Percentiles rank a stretch among this genome's conserved stretches.
phyloP scores from a whole-genome alignment of 1,139 yeast species.

The Pichia sp. region DNA sequence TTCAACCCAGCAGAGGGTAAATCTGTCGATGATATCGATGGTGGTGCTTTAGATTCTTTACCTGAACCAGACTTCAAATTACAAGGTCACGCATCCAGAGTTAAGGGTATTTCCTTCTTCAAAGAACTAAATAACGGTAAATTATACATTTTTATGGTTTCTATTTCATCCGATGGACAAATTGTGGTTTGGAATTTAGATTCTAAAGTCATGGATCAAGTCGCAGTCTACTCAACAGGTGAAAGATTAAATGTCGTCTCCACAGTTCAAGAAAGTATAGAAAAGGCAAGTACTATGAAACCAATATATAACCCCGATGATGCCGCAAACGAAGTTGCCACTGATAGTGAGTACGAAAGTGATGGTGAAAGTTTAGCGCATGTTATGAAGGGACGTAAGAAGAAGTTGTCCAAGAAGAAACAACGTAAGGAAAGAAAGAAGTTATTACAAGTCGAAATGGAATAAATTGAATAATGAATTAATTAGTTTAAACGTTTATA shows the following conservation, averaged over 20 bases:
- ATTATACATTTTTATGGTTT: constrained; percentile 49
- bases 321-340: constrained; percentile 29
- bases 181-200: constrained; percentile 91
- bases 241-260: constrained; percentile 89
- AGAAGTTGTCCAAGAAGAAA: constrained; percentile 41
- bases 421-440: constrained; percentile 42
- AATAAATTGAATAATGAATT: too few relatives aligned
- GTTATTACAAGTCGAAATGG: constrained; percentile 56
- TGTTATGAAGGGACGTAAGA: constrained; percentile 44
- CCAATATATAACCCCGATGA: constrained; percentile 49
- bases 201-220: constrained; percentile 62
- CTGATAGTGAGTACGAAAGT: constrained; percentile 67
- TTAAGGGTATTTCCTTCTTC: constrained; percentile 69
- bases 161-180: constrained; percentile 91
- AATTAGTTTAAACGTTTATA: too few relatives aligned
- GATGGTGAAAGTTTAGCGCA: constrained; percentile 51
- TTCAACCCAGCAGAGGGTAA: constrained; percentile 22
- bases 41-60: constrained; percentile 24
- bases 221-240: constrained; percentile 91
- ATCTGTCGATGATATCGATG: constrained; percentile 14
- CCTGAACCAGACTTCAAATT: constrained; percentile 53
- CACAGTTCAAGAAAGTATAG: constrained; percentile 75
- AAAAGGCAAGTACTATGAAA: constrained; percentile 66
- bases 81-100: constrained; percentile 81
- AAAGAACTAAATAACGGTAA: constrained; percentile 32